These are phyloP conservation scores for Starmerella lactis-condensi DNA, from an alignment of 805 yeast species.

Conservation along the genomic window DNA sequence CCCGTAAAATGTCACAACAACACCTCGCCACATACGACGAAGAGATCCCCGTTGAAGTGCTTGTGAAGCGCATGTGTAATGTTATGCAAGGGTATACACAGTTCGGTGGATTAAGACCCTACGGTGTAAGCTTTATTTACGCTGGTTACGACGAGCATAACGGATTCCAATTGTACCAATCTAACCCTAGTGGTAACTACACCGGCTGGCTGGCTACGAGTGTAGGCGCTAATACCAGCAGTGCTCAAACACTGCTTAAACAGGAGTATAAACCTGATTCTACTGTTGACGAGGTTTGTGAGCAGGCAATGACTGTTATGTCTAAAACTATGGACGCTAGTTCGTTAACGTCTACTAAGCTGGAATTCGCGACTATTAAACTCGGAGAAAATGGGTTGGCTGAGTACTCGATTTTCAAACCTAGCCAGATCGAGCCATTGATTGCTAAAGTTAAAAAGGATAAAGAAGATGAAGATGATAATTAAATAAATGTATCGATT, in stretches of 20 bases:
- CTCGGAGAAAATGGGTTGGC: constrained; percentile 24
- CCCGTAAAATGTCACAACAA: constrained; percentile 69
- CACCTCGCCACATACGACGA: constrained; percentile 76
- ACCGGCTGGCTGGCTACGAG: constrained; percentile 97
- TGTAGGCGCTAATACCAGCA: constrained; percentile 89
- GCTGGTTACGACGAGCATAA: constrained; percentile 88
- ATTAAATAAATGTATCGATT: neutral
- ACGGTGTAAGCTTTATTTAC: constrained; percentile 88
- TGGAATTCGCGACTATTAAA: constrained; percentile 64
- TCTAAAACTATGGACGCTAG: constrained; percentile 88
- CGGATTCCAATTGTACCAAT: constrained; percentile 80
- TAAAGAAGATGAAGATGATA: constrained; percentile 3
- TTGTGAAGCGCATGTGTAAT: constrained; percentile 79
- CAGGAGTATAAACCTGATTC: constrained; percentile 84
- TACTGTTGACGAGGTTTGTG: constrained; percentile 48
- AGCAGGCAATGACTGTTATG: constrained; percentile 74
- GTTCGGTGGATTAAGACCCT: constrained; percentile 96
- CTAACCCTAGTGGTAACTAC: constrained; percentile 94
- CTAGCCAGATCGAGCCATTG: constrained; percentile 54
- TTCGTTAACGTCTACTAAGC: constrained; percentile 65
- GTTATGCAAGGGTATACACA: constrained; percentile 96
- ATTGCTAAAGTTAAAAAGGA: constrained; percentile 41
- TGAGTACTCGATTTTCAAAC: constrained; percentile 59
- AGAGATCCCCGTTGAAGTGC: constrained; percentile 79
- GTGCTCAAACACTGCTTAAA: constrained; percentile 88